A percentile compares a stretch with the other conserved stretches of the same genome.
Evolutionary conservation across 176 grass and related monocot genomes (phyloP).

Genomic region (Oryza meridionalis): DNA sequence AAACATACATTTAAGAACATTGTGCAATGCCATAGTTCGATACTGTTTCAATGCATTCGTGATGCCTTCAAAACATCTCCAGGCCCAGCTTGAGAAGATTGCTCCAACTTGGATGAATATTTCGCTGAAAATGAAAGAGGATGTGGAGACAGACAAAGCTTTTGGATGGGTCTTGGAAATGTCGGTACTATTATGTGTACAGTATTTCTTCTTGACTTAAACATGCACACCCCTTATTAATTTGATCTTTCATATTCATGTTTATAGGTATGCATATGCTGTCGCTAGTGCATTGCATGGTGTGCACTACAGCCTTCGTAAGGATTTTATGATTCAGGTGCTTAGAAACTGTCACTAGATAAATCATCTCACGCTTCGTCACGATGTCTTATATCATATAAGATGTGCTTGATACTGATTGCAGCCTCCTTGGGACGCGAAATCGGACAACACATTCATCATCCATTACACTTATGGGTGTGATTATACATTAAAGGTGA

Average conservation of each 20-base stretch:
- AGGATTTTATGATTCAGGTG: conserved; percentile 99
- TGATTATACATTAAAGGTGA: conserved; percentile 86
- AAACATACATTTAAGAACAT: neutral
- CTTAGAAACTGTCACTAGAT: conserved; percentile 33
- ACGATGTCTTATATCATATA: conserved; percentile 35
- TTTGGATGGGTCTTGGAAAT: conserved; percentile 99
- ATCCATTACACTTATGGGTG: conserved; percentile 98
- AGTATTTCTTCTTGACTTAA: conserved; percentile 7
- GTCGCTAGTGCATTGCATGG: conserved; percentile 98
- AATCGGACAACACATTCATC: conserved; percentile 64
- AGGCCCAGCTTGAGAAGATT: conserved; percentile 86
- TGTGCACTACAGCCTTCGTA: conserved; percentile 86
- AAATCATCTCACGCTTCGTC: conserved; percentile 17
- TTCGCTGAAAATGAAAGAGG: conserved; percentile 93
- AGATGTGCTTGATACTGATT: conserved; percentile 44
- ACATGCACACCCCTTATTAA: conserved; percentile 5
- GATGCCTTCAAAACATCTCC: conserved; percentile 26
- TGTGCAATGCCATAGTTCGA: neutral
- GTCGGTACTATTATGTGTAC: conserved; percentile 49
- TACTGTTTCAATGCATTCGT: conserved; percentile 28
- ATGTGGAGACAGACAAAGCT: conserved; percentile 83
- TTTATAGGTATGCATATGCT: conserved; percentile 95
- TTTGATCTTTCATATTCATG: conserved; percentile 21
- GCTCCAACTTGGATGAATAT: conserved; percentile 99
- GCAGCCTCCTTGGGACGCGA: conserved; percentile 89